phyloP scores from a whole-genome alignment of 1,284 basidiomycete genomes.

The Cryptococcus sp. region DNA sequence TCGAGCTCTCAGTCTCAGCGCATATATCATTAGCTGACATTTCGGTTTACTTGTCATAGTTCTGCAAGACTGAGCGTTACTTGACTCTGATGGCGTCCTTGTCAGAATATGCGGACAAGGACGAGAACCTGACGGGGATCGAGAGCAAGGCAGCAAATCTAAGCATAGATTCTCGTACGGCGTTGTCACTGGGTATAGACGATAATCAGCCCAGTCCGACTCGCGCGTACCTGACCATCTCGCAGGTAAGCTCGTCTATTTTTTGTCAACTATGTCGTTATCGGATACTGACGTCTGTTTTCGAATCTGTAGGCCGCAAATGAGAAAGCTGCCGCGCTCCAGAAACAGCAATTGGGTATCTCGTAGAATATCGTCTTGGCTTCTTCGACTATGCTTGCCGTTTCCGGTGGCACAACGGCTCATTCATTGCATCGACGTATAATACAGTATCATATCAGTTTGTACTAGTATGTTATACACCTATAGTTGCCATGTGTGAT shows the following conservation, averaged over 20 bases:
- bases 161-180: constrained; percentile 21
- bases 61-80: constrained; percentile 47
- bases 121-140: constrained; percentile 3
- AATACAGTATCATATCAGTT: too few relatives aligned
- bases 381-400: too few relatives aligned
- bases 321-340: constrained; percentile 18
- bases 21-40: too few relatives aligned
- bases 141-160: constrained; percentile 27
- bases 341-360: constrained; percentile 5
- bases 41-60: constrained; percentile 20
- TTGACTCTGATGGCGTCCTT: constrained; percentile 1
- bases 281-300: neutral
- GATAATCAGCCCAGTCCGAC: constrained; percentile 30
- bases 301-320: constrained; percentile 16
- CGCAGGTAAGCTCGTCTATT: constrained; percentile 37
- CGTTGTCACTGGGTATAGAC: constrained; percentile 16
- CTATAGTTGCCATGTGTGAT: too few relatives aligned
- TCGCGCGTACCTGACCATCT: constrained; percentile 52
- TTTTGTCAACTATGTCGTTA: neutral
- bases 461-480: too few relatives aligned
- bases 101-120: constrained; percentile 9
- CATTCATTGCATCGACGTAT: too few relatives aligned
- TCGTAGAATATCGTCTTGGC: neutral
- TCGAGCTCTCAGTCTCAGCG: too few relatives aligned
- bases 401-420: too few relatives aligned